phyloP scores from a whole-genome alignment of 2,329 filamentous ascomycete genomes.

The Nemania sp. region DNA sequence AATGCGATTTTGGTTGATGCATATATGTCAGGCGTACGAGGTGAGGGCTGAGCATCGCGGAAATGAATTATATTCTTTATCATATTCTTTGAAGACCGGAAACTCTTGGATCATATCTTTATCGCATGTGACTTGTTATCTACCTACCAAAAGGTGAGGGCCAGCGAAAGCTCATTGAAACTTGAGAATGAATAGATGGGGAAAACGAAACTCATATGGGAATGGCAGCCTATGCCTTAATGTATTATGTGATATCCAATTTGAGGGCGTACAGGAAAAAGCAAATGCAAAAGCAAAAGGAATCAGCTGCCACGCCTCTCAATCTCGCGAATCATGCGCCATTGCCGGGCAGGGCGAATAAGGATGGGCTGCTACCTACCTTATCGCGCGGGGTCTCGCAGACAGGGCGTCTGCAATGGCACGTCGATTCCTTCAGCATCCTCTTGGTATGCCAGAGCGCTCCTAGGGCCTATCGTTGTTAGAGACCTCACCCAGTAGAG shows the following conservation, averaged over 20 bases:
- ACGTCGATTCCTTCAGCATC: constrained; percentile 6
- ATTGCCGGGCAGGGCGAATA: constrained; percentile 22
- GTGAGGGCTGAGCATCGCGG: constrained; percentile 11
- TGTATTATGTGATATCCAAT: constrained; percentile 16
- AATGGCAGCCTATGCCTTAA: constrained; percentile 10
- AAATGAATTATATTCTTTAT: constrained; percentile 17
- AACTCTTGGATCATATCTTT: background rate
- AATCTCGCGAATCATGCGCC: constrained; percentile 28
- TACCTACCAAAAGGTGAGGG: background rate
- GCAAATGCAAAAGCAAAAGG: constrained; percentile 10
- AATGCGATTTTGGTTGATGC: constrained; percentile 18
- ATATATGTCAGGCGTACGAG: constrained; percentile 23
- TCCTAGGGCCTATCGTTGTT: background rate
- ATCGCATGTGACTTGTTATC: constrained; percentile 3
- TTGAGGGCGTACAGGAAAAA: constrained; percentile 1
- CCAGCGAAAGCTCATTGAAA: background rate
- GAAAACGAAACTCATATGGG: constrained; percentile 3
- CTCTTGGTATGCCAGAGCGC: background rate
- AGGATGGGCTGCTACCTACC: background rate
- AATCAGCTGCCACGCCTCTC: constrained; percentile 24
- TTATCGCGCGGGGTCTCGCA: background rate
- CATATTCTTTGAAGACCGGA: background rate
- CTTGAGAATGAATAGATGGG: background rate
- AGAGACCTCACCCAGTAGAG: background rate
- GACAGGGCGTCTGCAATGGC: constrained; percentile 8